phyloP scores from a whole-genome alignment of 179 eudicot genomes.

The Amaranthus tricolor region DNA sequence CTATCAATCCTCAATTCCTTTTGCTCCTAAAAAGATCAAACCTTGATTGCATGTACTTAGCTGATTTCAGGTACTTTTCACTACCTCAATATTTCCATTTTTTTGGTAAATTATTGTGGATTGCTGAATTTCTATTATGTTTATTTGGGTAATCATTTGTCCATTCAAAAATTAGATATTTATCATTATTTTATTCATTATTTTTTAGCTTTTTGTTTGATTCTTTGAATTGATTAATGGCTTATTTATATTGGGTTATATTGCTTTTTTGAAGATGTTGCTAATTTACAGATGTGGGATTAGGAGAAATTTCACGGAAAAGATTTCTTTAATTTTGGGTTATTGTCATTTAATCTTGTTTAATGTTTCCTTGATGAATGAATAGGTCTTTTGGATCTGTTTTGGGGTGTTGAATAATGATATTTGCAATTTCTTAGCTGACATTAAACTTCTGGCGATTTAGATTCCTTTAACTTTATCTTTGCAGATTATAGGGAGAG shows the following conservation, averaged over 20 bases:
- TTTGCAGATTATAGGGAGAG: conserved; percentile 11
- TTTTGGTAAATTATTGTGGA: background rate
- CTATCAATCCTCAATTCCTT: conserved; percentile 18
- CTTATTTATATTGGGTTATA: background rate
- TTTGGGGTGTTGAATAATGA: background rate
- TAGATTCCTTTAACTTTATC: conserved; percentile 2
- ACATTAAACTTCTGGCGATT: conserved; percentile 8
- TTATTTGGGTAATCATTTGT: background rate
- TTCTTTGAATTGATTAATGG: background rate
- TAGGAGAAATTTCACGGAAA: background rate
- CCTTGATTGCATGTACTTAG: conserved; percentile 21
- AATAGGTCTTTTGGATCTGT: conserved; percentile 26
- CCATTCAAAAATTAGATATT: conserved; percentile 6
- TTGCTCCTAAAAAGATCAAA: conserved; percentile 23
- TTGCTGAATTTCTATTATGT: background rate
- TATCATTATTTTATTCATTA: background rate
- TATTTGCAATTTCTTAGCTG: background rate
- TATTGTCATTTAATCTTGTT: conserved; percentile 5
- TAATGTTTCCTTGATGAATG: background rate
- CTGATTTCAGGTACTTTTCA: conserved; percentile 32
- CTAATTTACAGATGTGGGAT: too few species aligned
- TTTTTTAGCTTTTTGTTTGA: conserved; percentile 16
- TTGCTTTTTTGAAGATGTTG: background rate
- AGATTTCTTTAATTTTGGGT: conserved; percentile 13
- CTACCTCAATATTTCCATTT: background rate